These are phyloP conservation scores for Aspergillus asperescens DNA, from an alignment of 495 filamentous ascomycete species.

Conservation along the genomic window DNA sequence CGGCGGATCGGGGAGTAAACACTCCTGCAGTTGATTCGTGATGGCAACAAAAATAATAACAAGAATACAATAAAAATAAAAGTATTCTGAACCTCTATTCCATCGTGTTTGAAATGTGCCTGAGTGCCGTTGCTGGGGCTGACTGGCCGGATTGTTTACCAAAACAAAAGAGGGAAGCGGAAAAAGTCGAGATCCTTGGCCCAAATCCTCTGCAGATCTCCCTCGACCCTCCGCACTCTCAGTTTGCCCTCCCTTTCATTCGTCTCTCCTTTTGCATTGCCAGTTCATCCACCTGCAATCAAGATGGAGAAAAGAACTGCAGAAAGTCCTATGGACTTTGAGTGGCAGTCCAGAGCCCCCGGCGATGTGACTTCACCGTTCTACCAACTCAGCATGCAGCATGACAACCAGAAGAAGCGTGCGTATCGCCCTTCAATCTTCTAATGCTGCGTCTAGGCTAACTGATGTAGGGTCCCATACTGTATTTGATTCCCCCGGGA, in stretches of 20 bases:
- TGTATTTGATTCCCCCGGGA: constrained; percentile 48
- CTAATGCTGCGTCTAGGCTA: constrained; percentile 1
- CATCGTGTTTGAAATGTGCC: background rate
- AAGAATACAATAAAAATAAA: no score
- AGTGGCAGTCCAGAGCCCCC: constrained; percentile 55
- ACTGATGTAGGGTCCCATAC: constrained; percentile 42
- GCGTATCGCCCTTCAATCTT: constrained; percentile 11
- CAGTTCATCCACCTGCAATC: constrained; percentile 5
- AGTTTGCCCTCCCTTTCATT: background rate
- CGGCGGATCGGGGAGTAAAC: no score
- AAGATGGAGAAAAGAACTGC: constrained; percentile 43
- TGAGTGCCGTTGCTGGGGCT: constrained; percentile 9
- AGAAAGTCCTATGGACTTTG: constrained; percentile 66
- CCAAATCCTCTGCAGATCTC: constrained; percentile 7
- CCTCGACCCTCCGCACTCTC: background rate
- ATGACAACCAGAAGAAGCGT: constrained; percentile 49
- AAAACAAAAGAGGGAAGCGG: constrained; percentile 15
- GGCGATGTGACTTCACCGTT: constrained; percentile 57
- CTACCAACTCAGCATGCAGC: constrained; percentile 44
- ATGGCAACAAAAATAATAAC: no score
- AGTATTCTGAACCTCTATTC: background rate
- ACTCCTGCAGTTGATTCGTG: no score
- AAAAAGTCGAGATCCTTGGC: constrained; percentile 16
- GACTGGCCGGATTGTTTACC: constrained; percentile 23
- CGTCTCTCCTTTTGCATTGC: background rate